phyloP scores from a whole-genome alignment of 805 yeast genomes.

The Saturnispora gosingensis region DNA sequence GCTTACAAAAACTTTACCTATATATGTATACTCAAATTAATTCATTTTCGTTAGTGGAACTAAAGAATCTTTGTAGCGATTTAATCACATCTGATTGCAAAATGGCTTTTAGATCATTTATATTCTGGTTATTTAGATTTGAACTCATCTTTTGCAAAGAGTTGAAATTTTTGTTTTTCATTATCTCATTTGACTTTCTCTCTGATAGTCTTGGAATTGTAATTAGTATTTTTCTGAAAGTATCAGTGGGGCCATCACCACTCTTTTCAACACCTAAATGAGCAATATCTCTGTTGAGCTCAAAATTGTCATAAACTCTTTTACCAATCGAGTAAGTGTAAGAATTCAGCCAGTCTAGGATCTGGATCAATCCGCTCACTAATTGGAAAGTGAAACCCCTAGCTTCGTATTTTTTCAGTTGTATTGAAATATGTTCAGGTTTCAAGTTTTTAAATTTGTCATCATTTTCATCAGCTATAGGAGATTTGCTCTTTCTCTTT shows the following conservation, averaged over 20 bases:
- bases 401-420: slow-evolving; percentile 38
- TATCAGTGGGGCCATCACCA: slow-evolving; percentile 39
- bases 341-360: slow-evolving; percentile 44
- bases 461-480: neutral
- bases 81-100: slow-evolving; percentile 40
- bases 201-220: slow-evolving; percentile 53
- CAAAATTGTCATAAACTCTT: slow-evolving; percentile 44
- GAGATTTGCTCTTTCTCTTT: slow-evolving; percentile 7
- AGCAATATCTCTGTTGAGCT: slow-evolving; percentile 45
- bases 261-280: slow-evolving; percentile 48
- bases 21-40: neutral
- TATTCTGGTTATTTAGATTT: neutral
- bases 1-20: neutral
- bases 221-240: slow-evolving; percentile 40
- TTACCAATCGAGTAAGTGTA: slow-evolving; percentile 47
- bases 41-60: slow-evolving; percentile 34
- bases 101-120: slow-evolving; percentile 9
- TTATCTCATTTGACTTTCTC: slow-evolving; percentile 38
- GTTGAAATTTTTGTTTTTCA: slow-evolving; percentile 17
- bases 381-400: slow-evolving; percentile 42
- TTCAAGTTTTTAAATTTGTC: slow-evolving; percentile 5
- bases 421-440: slow-evolving; percentile 30
- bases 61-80: slow-evolving; percentile 39
- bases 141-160: slow-evolving; percentile 7
- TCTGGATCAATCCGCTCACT: slow-evolving; percentile 37